Evolutionary conservation across 306 rosid species (phyloP).

Genomic region (Potentilla sterilis): DNA sequence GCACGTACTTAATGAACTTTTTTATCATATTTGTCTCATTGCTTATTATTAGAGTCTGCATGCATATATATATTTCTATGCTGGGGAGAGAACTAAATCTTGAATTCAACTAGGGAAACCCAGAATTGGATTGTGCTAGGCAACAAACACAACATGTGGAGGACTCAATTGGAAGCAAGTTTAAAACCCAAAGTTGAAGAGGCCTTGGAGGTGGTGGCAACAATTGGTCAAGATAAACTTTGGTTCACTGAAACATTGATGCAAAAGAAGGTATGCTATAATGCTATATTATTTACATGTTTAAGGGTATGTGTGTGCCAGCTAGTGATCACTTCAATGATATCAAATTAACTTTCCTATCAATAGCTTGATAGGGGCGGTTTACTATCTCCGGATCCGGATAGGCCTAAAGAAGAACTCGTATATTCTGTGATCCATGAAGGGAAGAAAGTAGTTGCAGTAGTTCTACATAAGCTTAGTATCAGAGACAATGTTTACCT

Average conservation of each 20-base stretch:
- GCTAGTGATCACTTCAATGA: background rate
- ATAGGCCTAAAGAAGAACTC: background rate
- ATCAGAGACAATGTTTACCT: conserved; percentile 22
- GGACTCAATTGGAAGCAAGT: too few species aligned
- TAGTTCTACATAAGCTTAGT: conserved; percentile 22
- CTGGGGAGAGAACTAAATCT: background rate
- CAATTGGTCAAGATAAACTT: background rate
- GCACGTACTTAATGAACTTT: background rate
- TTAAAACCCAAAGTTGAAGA: conserved; percentile 17
- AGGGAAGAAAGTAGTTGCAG: conserved; percentile 1
- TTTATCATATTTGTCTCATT: background rate
- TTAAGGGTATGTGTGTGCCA: background rate
- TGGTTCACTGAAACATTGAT: background rate
- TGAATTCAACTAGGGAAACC: background rate
- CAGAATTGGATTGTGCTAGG: background rate
- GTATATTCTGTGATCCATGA: background rate
- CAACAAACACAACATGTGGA: background rate
- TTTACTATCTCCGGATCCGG: too few species aligned
- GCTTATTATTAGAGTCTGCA: too few species aligned
- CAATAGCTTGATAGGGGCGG: too few species aligned
- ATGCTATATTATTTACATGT: background rate
- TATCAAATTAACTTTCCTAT: background rate
- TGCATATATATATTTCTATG: background rate
- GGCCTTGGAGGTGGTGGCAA: conserved; percentile 1
- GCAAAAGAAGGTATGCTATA: background rate